Conservation (phyloP, 2,329 filamentous ascomycete genomes). For the Periconia macrospinosa region DNA sequence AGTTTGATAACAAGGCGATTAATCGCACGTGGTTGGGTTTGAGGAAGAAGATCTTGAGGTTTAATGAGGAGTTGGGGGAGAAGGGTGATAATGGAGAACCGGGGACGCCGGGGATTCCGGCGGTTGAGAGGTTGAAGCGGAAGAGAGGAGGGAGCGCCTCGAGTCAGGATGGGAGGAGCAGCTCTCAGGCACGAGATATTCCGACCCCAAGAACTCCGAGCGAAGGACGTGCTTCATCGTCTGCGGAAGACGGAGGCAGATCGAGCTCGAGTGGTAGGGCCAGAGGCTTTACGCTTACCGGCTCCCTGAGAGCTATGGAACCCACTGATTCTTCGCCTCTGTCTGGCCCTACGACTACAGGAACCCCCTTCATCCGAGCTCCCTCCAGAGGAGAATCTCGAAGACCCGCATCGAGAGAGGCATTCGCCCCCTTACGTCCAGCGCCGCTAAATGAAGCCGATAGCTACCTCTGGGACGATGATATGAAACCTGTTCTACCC, state of each 20-base stretch:
- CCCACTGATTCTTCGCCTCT: conserved; percentile 24
- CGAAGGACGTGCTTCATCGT: conserved; percentile 30
- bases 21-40: conserved; percentile 76
- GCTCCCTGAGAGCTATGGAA: conserved; percentile 34
- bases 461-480: conserved; percentile 54
- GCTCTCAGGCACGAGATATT: conserved; percentile 31
- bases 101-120: conserved; percentile 34
- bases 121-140: conserved; percentile 36
- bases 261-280: conserved; percentile 29
- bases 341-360: conserved; percentile 43
- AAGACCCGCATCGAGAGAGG: conserved; percentile 17
- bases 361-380: conserved; percentile 55
- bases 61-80: conserved; percentile 42
- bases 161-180: conserved; percentile 16
- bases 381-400: conserved; percentile 47
- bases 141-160: conserved; percentile 35
- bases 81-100: conserved; percentile 29
- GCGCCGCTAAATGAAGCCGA: conserved; percentile 43
- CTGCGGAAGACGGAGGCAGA: conserved; percentile 25
- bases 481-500: conserved; percentile 37
- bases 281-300: conserved; percentile 21
- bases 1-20: conserved; percentile 75
- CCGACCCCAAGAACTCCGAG: conserved; percentile 21
- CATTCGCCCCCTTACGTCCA: conserved; percentile 35
- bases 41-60: conserved; percentile 51